Percentiles rank a stretch among this genome's conserved stretches.
Evolutionary conservation across 177 flowering plant species (phyloP).

Genomic region (Vitis hybrid): DNA sequence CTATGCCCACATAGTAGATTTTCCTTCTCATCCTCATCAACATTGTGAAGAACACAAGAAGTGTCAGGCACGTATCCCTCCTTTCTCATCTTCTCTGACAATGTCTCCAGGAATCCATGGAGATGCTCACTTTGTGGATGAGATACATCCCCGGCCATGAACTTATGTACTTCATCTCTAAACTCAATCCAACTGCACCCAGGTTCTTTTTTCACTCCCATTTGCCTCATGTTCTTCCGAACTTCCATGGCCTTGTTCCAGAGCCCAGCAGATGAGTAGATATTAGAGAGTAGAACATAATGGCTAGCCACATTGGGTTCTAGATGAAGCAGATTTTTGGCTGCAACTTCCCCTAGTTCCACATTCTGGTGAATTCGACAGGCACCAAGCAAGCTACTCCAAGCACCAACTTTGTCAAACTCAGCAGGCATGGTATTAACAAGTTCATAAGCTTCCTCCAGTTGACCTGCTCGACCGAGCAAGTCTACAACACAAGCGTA

Average conservation of each 20-base stretch:
- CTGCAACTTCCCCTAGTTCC: slow-evolving; percentile 62
- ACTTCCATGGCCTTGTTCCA: slow-evolving; percentile 70
- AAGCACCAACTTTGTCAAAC: slow-evolving; percentile 45
- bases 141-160: slow-evolving; percentile 62
- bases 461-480: slow-evolving; percentile 73
- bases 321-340: slow-evolving; percentile 45
- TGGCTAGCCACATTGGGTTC: slow-evolving; percentile 79
- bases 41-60: slow-evolving; percentile 77
- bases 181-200: slow-evolving; percentile 87
- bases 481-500: slow-evolving; percentile 76
- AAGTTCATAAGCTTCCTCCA: slow-evolving; percentile 61
- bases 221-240: slow-evolving; percentile 58
- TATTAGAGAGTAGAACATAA: slow-evolving; percentile 71
- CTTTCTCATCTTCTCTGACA: slow-evolving; percentile 54
- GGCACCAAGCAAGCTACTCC: slow-evolving; percentile 87
- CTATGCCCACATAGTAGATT: slow-evolving; percentile 71
- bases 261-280: slow-evolving; percentile 64
- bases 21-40: slow-evolving; percentile 72
- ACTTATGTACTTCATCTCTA: slow-evolving; percentile 60
- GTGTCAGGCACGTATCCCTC: slow-evolving; percentile 81
- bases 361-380: slow-evolving; percentile 63
- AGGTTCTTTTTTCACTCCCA: slow-evolving; percentile 75
- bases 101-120: slow-evolving; percentile 40
- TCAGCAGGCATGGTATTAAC: slow-evolving; percentile 48
- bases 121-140: slow-evolving; percentile 60